Percentiles rank a stretch among this genome's conserved stretches.
phyloP scores from a whole-genome alignment of 495 filamentous ascomycete genomes.

The Poronia punctata region DNA sequence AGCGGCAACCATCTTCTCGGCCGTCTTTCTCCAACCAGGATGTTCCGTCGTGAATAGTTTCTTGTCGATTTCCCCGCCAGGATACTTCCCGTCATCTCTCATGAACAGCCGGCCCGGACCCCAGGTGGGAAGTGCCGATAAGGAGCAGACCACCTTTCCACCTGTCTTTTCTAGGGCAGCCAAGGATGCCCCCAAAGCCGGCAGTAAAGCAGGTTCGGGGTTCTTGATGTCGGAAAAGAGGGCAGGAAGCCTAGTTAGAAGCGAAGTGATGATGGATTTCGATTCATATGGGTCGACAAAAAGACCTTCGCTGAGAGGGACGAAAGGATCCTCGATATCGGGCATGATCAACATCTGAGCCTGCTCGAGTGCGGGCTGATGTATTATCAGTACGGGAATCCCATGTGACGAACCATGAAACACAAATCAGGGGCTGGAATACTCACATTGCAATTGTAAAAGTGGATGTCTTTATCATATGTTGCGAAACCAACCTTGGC shows the following conservation, averaged over 20 bases:
- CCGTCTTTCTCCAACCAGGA: constrained; percentile 71
- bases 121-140: constrained; percentile 78
- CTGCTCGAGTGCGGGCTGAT: constrained; percentile 66
- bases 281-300: constrained; percentile 96
- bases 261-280: constrained; percentile 72
- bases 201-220: constrained; percentile 80
- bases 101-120: constrained; percentile 78
- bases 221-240: constrained; percentile 83
- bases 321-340: constrained; percentile 94
- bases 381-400: constrained; percentile 5
- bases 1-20: constrained; percentile 79
- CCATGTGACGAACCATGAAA: background rate
- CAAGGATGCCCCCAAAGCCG: constrained; percentile 74
- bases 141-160: constrained; percentile 85
- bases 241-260: constrained; percentile 71
- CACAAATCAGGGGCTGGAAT: background rate
- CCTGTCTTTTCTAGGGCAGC: constrained; percentile 76
- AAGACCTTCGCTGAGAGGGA: constrained; percentile 82
- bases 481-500: constrained; percentile 92
- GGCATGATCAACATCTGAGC: constrained; percentile 99
- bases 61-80: constrained; percentile 82
- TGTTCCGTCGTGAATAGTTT: constrained; percentile 89
- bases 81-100: constrained; percentile 81
- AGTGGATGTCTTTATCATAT: constrained; percentile 92
- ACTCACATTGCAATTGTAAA: constrained; percentile 86